phyloP scores from a whole-genome alignment of 2,329 filamentous ascomycete species.

The Ophiostoma australiae region DNA sequence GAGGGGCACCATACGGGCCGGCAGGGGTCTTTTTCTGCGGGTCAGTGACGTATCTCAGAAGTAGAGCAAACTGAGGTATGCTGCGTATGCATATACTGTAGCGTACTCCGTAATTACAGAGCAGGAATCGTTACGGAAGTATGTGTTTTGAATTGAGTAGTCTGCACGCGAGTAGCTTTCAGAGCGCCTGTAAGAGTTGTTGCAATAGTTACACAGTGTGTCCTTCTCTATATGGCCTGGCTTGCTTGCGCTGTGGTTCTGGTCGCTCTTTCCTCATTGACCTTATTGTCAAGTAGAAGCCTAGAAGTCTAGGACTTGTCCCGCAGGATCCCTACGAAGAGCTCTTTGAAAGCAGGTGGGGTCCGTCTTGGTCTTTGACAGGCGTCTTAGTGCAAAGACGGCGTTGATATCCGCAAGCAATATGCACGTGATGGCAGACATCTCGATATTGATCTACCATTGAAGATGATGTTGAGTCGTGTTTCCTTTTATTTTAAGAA shows the following conservation, averaged over 20 bases:
- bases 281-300: background rate
- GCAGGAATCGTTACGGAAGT: background rate
- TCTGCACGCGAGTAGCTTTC: background rate
- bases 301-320: conserved; percentile 17
- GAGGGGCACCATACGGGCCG: conserved; percentile 1
- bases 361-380: background rate
- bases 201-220: background rate
- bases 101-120: background rate
- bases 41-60: conserved; percentile 22
- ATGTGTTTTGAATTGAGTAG: background rate
- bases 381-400: background rate
- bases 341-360: conserved; percentile 8
- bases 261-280: conserved; percentile 13
- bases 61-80: background rate
- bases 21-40: conserved; percentile 18
- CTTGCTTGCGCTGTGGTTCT: background rate
- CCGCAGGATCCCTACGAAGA: conserved; percentile 8
- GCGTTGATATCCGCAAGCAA: background rate
- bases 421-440: background rate
- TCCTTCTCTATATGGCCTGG: background rate
- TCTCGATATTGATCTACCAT: background rate
- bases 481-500: too few relatives aligned
- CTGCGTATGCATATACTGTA: background rate
- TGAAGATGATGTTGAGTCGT: background rate
- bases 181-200: background rate